A percentile compares a stretch with the other conserved stretches of the same genome.
Conservation (phyloP, 345 rosid species). For the Nephelium lappaceum region DNA sequence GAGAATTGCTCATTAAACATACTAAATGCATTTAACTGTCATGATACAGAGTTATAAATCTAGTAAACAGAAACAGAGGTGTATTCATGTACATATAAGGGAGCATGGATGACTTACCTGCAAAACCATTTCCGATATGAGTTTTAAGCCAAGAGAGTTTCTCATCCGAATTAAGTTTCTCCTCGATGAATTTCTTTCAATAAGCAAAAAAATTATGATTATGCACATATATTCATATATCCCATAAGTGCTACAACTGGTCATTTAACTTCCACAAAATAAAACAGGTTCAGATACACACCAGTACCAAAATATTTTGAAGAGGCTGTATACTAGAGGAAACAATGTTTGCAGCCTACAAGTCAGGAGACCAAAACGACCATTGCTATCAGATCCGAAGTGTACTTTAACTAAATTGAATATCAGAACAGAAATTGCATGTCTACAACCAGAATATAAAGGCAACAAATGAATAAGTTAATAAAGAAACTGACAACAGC, state of each 20-base stretch:
- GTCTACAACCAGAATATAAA: neutral
- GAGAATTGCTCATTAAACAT: neutral
- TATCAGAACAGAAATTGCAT: neutral
- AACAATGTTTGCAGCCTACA: conserved; percentile 75
- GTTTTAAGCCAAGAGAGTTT: conserved; percentile 47
- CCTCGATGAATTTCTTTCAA: conserved; percentile 57
- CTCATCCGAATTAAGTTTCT: conserved; percentile 50
- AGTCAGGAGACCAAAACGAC: neutral
- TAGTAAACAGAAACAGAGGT: neutral
- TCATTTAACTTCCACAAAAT: neutral
- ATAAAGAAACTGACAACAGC: neutral
- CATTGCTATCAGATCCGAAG: neutral
- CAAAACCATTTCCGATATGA: conserved; percentile 71
- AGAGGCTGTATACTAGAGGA: conserved; percentile 82
- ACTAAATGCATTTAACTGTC: neutral
- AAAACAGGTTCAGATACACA: conserved; percentile 30
- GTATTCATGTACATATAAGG: too few species aligned
- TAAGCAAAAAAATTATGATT: neutral
- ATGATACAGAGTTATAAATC: too few species aligned
- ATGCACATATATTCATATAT: neutral
- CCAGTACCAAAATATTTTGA: conserved; percentile 65
- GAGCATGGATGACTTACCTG: conserved; percentile 41
- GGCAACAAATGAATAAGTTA: neutral
- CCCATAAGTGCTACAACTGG: neutral
- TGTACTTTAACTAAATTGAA: neutral